Evolutionary conservation across 345 rosid genomes (phyloP).

Genomic region (Euphorbia peplus): DNA sequence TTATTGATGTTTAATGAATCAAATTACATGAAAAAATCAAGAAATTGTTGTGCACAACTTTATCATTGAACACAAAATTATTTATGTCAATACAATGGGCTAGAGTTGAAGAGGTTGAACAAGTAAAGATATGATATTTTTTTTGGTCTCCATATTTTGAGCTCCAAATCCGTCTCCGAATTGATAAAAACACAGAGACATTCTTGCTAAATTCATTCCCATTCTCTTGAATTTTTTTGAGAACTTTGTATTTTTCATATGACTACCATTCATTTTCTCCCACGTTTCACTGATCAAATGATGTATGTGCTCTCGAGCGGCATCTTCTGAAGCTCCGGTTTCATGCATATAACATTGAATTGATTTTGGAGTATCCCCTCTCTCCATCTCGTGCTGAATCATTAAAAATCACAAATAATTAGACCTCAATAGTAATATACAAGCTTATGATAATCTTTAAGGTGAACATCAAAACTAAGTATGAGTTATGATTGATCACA

Average conservation of each 20-base stretch:
- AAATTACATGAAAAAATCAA: no score
- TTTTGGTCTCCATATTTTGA: neutral
- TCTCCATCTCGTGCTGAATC: slow-evolving; percentile 29
- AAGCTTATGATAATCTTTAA: no score
- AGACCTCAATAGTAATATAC: no score
- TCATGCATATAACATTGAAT: slow-evolving; percentile 41
- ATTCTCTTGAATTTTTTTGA: slow-evolving; percentile 11
- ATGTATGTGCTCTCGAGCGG: slow-evolving; percentile 23
- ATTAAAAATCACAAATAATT: no score
- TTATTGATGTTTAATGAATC: no score
- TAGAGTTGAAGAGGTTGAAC: neutral
- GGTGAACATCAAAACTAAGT: no score
- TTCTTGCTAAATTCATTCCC: slow-evolving; percentile 31
- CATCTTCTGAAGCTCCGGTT: slow-evolving; percentile 27
- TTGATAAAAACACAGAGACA: slow-evolving; percentile 33
- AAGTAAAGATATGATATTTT: neutral
- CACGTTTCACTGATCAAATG: slow-evolving; percentile 32
- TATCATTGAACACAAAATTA: no score
- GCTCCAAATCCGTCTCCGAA: slow-evolving; percentile 36
- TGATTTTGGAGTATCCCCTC: slow-evolving; percentile 34
- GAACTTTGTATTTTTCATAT: neutral
- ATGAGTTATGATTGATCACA: no score
- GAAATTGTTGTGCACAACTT: no score
- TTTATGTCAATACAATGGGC: no score
- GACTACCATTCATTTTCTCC: slow-evolving; percentile 37